phyloP scores from a whole-genome alignment of 805 yeast genomes.

The Candida sanyiensis region DNA sequence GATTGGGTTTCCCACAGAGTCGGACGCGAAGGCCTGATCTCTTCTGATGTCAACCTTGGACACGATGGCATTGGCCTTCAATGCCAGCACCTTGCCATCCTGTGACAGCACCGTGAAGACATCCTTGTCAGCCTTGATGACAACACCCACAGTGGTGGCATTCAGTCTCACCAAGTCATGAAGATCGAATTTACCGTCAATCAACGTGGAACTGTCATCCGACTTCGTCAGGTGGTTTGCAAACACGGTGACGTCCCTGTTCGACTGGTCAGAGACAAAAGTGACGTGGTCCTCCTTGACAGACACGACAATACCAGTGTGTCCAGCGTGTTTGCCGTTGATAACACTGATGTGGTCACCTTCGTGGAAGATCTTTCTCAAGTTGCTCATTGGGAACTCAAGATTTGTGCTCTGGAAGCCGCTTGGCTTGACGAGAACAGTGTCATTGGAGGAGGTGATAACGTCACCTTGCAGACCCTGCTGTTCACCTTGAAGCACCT shows the following conservation, averaged over 20 bases:
- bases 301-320: slow-evolving; percentile 88
- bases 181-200: slow-evolving; percentile 72
- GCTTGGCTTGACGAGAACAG: slow-evolving; percentile 43
- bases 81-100: slow-evolving; percentile 67
- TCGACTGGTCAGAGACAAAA: slow-evolving; percentile 81
- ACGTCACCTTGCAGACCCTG: slow-evolving; percentile 83
- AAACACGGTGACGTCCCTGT: slow-evolving; percentile 85
- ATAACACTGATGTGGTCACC: slow-evolving; percentile 96
- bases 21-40: slow-evolving; percentile 80
- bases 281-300: slow-evolving; percentile 83
- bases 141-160: slow-evolving; percentile 81
- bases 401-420: slow-evolving; percentile 46
- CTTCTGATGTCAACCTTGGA: slow-evolving; percentile 60
- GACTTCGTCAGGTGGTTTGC: slow-evolving; percentile 88
- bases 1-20: slow-evolving; percentile 76
- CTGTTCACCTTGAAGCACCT: slow-evolving; percentile 89
- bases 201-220: slow-evolving; percentile 77
- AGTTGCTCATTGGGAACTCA: slow-evolving; percentile 75
- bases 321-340: slow-evolving; percentile 87
- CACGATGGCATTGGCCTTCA: slow-evolving; percentile 78
- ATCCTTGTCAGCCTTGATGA: slow-evolving; percentile 85
- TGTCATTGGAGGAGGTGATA: slow-evolving; percentile 58
- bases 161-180: slow-evolving; percentile 88
- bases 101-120: slow-evolving; percentile 73
- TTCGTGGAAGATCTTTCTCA: slow-evolving; percentile 78